A percentile compares a stretch with the other conserved stretches of the same genome.
These are phyloP conservation scores for Penicillium palitans DNA, from an alignment of 2,329 filamentous ascomycete genomes.

Conservation along the genomic window DNA sequence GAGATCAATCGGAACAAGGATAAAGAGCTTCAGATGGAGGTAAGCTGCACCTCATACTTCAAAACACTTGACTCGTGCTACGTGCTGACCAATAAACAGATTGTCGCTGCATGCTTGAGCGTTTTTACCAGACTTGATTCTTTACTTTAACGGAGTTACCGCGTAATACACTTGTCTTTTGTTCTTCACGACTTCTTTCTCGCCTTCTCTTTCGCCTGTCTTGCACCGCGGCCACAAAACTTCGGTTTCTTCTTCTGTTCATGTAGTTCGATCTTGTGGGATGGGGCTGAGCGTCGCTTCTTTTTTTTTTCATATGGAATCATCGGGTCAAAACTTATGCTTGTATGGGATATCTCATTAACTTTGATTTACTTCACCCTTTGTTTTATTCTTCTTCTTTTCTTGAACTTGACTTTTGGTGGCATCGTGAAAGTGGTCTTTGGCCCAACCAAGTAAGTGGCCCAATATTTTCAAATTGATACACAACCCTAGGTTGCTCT, in stretches of 20 bases:
- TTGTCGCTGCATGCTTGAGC: conserved; percentile 90
- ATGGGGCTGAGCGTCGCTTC: conserved; percentile 25
- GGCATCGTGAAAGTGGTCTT: neutral
- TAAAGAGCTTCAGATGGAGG: conserved; percentile 94
- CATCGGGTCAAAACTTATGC: conserved; percentile 29
- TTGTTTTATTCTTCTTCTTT: conserved; percentile 12
- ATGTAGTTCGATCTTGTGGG: conserved; percentile 32
- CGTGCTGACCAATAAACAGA: conserved; percentile 45
- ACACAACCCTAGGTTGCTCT: neutral
- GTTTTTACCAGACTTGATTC: conserved; percentile 98
- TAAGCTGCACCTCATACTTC: conserved; percentile 46
- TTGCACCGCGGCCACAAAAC: conserved; percentile 2
- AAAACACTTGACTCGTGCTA: neutral
- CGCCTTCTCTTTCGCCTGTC: neutral
- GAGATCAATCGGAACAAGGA: conserved; percentile 86
- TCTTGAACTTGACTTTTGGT: conserved; percentile 3
- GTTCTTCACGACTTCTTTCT: conserved; percentile 18
- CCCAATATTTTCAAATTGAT: conserved; percentile 7
- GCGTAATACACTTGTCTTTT: conserved; percentile 28
- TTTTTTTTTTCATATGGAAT: conserved; percentile 18
- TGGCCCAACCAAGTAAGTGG: neutral
- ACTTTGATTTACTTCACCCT: conserved; percentile 18
- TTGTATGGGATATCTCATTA: conserved; percentile 28
- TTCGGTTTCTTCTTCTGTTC: conserved; percentile 21
- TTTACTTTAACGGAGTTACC: conserved; percentile 62